Conservation (phyloP, 352 stramenopile genomes). For the Phytophthora meadii region DNA sequence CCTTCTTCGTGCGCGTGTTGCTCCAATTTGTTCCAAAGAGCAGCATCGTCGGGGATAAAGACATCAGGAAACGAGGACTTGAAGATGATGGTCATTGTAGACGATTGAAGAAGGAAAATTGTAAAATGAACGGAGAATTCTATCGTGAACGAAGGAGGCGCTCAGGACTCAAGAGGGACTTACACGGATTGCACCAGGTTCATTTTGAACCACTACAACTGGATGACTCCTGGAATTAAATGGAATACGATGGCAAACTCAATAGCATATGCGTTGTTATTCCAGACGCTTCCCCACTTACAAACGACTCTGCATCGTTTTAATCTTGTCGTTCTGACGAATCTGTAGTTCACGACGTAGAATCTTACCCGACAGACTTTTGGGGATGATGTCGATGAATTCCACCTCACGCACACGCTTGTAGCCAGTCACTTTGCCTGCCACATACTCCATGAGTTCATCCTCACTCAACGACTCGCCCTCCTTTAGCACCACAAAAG, state of each 20-base stretch:
- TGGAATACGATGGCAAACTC: not conserved
- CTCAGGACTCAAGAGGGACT: not conserved
- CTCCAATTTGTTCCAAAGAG: slow-evolving; percentile 54
- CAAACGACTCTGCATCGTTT: slow-evolving; percentile 33
- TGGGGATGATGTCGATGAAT: slow-evolving; percentile 92
- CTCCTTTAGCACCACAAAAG: slow-evolving; percentile 88
- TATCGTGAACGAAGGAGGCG: not conserved
- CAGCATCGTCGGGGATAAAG: slow-evolving; percentile 37
- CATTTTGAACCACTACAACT: not conserved
- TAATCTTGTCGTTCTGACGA: slow-evolving; percentile 43
- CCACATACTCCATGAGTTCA: slow-evolving; percentile 86
- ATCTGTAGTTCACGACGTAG: slow-evolving; percentile 82
- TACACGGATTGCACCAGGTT: slow-evolving; percentile 4
- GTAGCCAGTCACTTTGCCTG: slow-evolving; percentile 77
- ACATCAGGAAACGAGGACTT: slow-evolving; percentile 43
- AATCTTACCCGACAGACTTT: slow-evolving; percentile 93
- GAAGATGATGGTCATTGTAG: slow-evolving; percentile 46
- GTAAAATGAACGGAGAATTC: slow-evolving; percentile 19
- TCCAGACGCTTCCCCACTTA: slow-evolving; percentile 9
- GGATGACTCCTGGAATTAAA: not conserved
- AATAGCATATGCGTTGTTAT: not conserved
- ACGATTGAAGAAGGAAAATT: slow-evolving; percentile 15
- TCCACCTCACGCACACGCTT: slow-evolving; percentile 91
- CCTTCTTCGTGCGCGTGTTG: slow-evolving; percentile 34
- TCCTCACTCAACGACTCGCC: slow-evolving; percentile 56